These are phyloP conservation scores for Pestalotiopsis sp. DNA, from an alignment of 2,329 filamentous ascomycete genomes.

Conservation along the genomic window DNA sequence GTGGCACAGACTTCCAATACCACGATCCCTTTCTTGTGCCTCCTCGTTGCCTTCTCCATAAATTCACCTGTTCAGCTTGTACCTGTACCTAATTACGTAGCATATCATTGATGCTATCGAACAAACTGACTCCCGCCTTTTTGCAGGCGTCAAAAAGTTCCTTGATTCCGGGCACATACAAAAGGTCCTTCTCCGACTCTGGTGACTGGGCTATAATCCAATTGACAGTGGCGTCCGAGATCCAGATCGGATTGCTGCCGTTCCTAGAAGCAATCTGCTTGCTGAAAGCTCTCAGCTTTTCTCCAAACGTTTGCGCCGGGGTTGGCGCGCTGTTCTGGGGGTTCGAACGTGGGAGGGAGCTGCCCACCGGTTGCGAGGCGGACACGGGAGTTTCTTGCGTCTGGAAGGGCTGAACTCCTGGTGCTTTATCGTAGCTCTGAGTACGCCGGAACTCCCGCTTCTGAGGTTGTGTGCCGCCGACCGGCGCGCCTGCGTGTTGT, in stretches of 20 bases:
- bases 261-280: background rate
- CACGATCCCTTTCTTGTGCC: background rate
- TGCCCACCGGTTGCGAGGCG: background rate
- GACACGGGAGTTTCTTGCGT: background rate
- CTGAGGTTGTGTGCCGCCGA: background rate
- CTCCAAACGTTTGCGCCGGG: background rate
- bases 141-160: background rate
- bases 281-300: background rate
- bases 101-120: background rate
- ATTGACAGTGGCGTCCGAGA: background rate
- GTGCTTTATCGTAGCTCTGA: background rate
- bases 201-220: background rate
- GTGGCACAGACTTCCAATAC: no score
- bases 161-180: background rate
- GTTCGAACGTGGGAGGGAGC: background rate
- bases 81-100: background rate
- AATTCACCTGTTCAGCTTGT: background rate
- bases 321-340: background rate
- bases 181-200: background rate
- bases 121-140: background rate
- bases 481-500: background rate
- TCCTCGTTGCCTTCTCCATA: background rate
- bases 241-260: background rate
- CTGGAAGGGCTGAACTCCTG: background rate
- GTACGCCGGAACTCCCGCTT: background rate